Conservation (phyloP, 2,329 filamentous ascomycete genomes). For the Colletotrichum kahawae region DNA sequence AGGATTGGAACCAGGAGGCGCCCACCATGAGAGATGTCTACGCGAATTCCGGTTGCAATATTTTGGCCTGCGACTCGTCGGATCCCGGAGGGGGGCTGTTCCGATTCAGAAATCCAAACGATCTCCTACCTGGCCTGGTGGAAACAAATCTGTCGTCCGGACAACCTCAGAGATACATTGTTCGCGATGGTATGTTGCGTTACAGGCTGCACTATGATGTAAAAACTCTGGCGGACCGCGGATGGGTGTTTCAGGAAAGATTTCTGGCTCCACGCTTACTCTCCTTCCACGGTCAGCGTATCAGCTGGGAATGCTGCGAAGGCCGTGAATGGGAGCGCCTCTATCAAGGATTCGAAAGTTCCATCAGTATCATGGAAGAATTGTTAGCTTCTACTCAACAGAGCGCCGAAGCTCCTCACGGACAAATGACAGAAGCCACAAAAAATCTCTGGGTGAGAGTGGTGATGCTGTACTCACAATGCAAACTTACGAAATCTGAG, state of each 20-base stretch:
- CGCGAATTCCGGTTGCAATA: not conserved
- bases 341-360: fast-evolving
- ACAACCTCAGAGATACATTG: not conserved
- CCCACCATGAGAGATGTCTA: not conserved
- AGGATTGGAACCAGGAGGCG: not conserved
- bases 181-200: not conserved
- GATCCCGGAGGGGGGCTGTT: not conserved
- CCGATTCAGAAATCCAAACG: not conserved
- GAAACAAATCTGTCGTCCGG: not conserved
- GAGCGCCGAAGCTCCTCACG: not conserved
- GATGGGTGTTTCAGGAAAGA: not conserved
- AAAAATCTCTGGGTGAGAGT: not conserved
- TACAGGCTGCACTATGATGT: fast-evolving
- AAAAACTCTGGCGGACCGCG: not conserved
- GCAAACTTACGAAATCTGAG: not conserved
- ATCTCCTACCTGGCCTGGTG: not conserved
- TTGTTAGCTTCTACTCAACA: not conserved
- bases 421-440: not conserved
- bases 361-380: not conserved
- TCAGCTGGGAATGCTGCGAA: not conserved
- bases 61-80: not conserved
- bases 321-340: not conserved
- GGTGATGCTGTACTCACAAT: not conserved
- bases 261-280: not conserved
- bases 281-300: not conserved